Evolutionary conservation across 2,329 filamentous ascomycete genomes (phyloP).

Genomic region (Fusarium heterosporum): DNA sequence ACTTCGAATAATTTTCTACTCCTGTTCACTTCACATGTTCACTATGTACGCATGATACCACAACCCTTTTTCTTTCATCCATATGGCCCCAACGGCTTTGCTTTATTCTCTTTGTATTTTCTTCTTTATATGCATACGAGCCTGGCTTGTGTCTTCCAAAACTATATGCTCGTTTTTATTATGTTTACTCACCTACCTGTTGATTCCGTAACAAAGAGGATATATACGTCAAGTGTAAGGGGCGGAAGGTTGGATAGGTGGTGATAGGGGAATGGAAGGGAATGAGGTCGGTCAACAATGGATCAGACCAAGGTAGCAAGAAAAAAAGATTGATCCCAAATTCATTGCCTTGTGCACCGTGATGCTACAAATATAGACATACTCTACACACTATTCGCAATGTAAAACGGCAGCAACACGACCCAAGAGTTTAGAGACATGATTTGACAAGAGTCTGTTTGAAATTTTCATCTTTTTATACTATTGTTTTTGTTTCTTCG

Average conservation of each 20-base stretch:
- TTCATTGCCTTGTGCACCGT: not conserved
- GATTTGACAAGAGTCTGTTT: not conserved
- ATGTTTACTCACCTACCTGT: constrained; percentile 16
- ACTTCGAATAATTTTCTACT: constrained; percentile 28
- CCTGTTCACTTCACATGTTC: constrained; percentile 38
- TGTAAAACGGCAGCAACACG: not conserved
- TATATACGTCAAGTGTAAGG: constrained; percentile 1
- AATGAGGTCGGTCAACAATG: constrained; percentile 4
- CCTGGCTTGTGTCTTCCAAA: constrained; percentile 13
- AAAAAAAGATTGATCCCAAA: constrained; percentile 28
- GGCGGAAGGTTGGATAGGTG: constrained; percentile 30
- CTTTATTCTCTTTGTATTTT: constrained; percentile 16
- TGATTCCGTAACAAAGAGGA: constrained; percentile 5
- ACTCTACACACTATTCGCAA: not conserved
- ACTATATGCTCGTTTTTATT: constrained; percentile 6
- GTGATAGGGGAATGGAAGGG: constrained; percentile 5
- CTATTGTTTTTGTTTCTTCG: constrained; percentile 12
- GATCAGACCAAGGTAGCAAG: constrained; percentile 31
- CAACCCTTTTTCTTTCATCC: constrained; percentile 23
- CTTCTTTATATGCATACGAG: constrained; percentile 26
- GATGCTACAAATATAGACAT: not conserved
- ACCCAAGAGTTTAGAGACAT: no score
- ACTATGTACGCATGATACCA: constrained; percentile 44
- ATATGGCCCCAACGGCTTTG: constrained; percentile 26
- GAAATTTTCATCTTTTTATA: constrained; percentile 17